phyloP scores from a whole-genome alignment of 805 yeast genomes.

The Hanseniaspora vineae region DNA sequence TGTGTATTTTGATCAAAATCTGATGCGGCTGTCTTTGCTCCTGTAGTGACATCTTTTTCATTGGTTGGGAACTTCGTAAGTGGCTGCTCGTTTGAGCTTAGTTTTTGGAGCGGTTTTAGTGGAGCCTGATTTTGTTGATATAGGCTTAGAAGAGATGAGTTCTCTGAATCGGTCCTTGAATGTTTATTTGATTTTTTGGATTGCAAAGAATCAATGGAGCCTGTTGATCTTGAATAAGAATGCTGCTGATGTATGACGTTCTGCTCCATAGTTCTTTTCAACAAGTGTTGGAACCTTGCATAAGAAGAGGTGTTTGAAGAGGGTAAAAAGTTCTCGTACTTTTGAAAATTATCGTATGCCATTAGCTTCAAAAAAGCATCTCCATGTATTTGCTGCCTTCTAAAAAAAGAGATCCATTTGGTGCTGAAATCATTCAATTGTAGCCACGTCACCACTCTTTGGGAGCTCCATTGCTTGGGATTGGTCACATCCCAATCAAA shows the following conservation, averaged over 20 bases:
- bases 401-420: constrained; percentile 60
- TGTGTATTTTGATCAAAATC: no score
- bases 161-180: constrained; percentile 20
- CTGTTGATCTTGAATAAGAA: constrained; percentile 13
- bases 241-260: constrained; percentile 19
- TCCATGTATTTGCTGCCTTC: constrained; percentile 43
- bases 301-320: constrained; percentile 38
- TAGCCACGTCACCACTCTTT: constrained; percentile 59
- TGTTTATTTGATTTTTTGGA: constrained; percentile 8
- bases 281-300: constrained; percentile 41
- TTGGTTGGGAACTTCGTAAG: no score
- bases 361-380: constrained; percentile 51
- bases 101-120: constrained; percentile 23
- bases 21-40: no score
- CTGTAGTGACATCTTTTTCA: no score
- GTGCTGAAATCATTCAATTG: constrained; percentile 53
- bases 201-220: constrained; percentile 13
- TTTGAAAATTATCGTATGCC: constrained; percentile 48
- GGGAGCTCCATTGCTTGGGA: constrained; percentile 58
- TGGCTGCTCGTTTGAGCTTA: constrained; percentile 6
- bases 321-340: constrained; percentile 27
- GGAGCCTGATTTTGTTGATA: constrained; percentile 9
- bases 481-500: constrained; percentile 37
- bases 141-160: constrained; percentile 4
- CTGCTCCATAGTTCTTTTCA: constrained; percentile 32